Base-by-base conservation (phyloP, 1,284 basidiomycete species). In the Ganoderma leucocontextum region DNA sequence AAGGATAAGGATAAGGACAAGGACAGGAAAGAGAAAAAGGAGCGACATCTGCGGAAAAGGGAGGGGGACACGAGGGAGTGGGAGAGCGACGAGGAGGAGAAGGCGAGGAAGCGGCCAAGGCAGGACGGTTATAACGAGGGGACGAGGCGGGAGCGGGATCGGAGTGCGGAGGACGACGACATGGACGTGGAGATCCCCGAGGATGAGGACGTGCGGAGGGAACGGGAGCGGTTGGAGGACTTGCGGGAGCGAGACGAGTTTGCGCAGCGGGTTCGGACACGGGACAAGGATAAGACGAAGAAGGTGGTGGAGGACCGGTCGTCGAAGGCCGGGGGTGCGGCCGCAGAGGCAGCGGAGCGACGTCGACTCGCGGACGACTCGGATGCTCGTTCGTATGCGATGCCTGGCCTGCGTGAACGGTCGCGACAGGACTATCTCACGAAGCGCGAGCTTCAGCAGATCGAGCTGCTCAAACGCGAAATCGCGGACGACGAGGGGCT, bases 391-490 rank as follows among this genome's bases (percentile, higher is more conserved):
- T 79, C 81, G 12, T 81, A 82, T n/a, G 95, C 94, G 17, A 89
- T 98, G 79, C 95, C 95, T 0, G 90, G 89, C 38, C 85, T 98
- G 4, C 90, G 96, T 62, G 83, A 93, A 69, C 93, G 92, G 74
- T 96, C 95, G 3, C 90, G 97, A 70, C 94, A 98, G 78, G 94
- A 96, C 78, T 99, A 99, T 78, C 87, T 99, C 69, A 93, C 95
- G 35, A 99, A 99, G 80, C 93, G 98, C 75, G 96, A 98, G 81
- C 85, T 94, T 59, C 98, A 99, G 80, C 95, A 97, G 78, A 94
- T 99, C 72, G 98, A 99, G 77, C 86, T 99, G 25, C 84, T 99
- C 58, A 89, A 95, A 60, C 91, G 94, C 80, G 97, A 99, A 80
- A 97, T 98, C 64, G 90, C 93, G 66, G 97, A 98, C 76, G 96